Evolutionary conservation across 305 asterid species (phyloP).

Genomic region (Solanum aculeatissimum): DNA sequence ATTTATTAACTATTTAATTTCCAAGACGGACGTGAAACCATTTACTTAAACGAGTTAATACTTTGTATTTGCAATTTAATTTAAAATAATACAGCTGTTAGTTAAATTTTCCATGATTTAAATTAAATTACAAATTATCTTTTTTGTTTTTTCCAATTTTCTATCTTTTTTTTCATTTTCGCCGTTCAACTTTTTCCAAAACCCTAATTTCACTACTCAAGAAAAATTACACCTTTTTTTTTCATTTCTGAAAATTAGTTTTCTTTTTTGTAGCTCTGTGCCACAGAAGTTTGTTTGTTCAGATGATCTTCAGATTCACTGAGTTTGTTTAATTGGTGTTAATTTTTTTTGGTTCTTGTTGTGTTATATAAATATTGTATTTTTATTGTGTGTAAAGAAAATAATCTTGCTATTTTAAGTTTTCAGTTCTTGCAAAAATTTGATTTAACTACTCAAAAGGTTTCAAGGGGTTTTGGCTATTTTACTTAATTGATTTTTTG

Average conservation of each 20-base stretch:
- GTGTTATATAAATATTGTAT: background rate
- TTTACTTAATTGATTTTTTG: background rate
- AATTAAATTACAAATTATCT: conserved; percentile 21
- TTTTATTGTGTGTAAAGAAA: background rate
- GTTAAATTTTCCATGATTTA: conserved; percentile 11
- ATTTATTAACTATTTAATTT: conserved; percentile 26
- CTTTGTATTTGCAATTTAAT: conserved; percentile 38
- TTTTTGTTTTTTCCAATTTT: conserved; percentile 10
- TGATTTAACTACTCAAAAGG: background rate
- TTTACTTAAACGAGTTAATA: conserved; percentile 81
- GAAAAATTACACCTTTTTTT: background rate
- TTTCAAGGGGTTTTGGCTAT: background rate
- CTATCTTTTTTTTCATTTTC: conserved; percentile 11
- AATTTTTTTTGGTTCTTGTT: background rate
- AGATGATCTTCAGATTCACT: conserved; percentile 29
- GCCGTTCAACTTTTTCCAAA: conserved; percentile 25
- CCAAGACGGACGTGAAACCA: conserved; percentile 91
- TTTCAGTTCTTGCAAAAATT: background rate
- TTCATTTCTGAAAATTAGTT: conserved; percentile 9
- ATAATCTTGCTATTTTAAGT: background rate
- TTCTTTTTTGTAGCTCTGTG: conserved; percentile 13
- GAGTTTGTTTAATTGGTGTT: conserved; percentile 14
- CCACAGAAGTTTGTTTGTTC: background rate
- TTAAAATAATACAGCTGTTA: conserved; percentile 39
- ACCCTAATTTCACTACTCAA: conserved; percentile 47